phyloP scores from a whole-genome alignment of 768 basidiomycete species.

The Boletus rex-veris region DNA sequence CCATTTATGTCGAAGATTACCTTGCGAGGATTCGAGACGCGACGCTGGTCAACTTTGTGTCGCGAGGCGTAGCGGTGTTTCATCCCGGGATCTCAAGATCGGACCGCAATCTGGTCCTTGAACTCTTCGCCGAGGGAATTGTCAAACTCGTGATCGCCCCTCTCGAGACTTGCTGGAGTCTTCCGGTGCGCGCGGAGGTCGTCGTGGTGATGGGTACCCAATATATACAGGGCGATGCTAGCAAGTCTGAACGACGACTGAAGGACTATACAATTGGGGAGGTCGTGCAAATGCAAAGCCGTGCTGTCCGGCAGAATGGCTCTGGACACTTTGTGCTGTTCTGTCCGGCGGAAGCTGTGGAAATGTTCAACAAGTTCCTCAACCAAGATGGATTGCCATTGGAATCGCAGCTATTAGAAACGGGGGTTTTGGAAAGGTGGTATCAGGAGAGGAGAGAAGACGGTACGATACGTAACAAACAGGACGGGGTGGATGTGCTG shows the following conservation, averaged over 20 bases:
- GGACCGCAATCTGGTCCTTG: constrained; percentile 72
- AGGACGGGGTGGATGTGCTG: constrained; percentile 71
- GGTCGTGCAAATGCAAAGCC: constrained; percentile 87
- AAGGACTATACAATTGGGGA: constrained; percentile 80
- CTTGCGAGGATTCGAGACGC: constrained; percentile 58
- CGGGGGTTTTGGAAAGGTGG: constrained; percentile 47
- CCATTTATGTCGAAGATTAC: constrained; percentile 57
- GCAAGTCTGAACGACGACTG: constrained; percentile 59
- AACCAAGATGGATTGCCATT: constrained; percentile 79
- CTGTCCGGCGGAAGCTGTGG: constrained; percentile 83
- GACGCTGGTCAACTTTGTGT: constrained; percentile 64
- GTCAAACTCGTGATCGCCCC: constrained; percentile 80
- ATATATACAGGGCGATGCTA: constrained; percentile 53
- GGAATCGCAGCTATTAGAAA: constrained; percentile 72
- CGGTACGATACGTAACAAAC: constrained; percentile 46
- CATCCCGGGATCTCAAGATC: constrained; percentile 63
- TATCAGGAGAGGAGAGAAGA: constrained; percentile 37
- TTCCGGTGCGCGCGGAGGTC: constrained; percentile 78
- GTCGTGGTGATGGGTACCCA: constrained; percentile 95
- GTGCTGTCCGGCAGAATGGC: constrained; percentile 63
- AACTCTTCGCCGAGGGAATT: constrained; percentile 77
- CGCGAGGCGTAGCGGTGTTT: constrained; percentile 86
- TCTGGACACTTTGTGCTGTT: constrained; percentile 77
- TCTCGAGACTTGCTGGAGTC: constrained; percentile 80
- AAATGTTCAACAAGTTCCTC: constrained; percentile 79